A percentile compares a stretch with the other conserved stretches of the same genome.
These are phyloP conservation scores for Blastocladiella britannica DNA, from an alignment of 192 early-diverging fungal genomes.

Conservation along the genomic window DNA sequence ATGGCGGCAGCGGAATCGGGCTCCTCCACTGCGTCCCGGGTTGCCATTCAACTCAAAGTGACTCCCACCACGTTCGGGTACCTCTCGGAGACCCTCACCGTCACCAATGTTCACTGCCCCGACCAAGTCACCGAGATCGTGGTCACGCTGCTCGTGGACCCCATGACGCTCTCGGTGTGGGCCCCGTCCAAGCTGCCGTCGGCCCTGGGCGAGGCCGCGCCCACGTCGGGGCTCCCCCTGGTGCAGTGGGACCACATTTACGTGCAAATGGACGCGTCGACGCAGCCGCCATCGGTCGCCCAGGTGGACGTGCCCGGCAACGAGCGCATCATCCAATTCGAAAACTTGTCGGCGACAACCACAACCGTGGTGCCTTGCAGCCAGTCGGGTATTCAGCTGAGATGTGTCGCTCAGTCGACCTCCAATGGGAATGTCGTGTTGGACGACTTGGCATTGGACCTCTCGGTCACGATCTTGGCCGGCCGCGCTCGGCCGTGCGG, in stretches of 20 bases:
- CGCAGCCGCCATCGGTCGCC: slow-evolving; percentile 1
- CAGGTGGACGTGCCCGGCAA: not conserved
- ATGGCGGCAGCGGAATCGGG: not conserved
- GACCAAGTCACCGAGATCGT: slow-evolving; percentile 37
- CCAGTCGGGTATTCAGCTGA: not conserved
- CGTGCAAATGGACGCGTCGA: no score
- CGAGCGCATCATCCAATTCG: not conserved
- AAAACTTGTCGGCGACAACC: no score
- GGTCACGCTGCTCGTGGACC: slow-evolving; percentile 48
- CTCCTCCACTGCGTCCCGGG: not conserved
- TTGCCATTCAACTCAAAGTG: slow-evolving; percentile 34
- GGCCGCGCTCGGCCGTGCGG: not conserved
- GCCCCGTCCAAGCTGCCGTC: not conserved
- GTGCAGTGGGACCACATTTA: slow-evolving; percentile 33
- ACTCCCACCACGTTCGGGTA: slow-evolving; percentile 32
- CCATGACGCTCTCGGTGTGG: not conserved
- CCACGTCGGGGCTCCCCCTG: slow-evolving; percentile 4
- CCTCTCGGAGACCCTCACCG: slow-evolving; percentile 32
- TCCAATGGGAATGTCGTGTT: not conserved
- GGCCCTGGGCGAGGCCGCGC: not conserved
- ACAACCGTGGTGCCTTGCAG: no score
- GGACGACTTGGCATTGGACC: not conserved
- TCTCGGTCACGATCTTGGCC: not conserved
- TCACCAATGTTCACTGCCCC: slow-evolving; percentile 49
- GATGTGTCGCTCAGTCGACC: not conserved